A percentile compares a stretch with the other conserved stretches of the same genome.
These are phyloP conservation scores for Clarireedia hainanense DNA, from an alignment of 2,329 filamentous ascomycete genomes.

Conservation along the genomic window DNA sequence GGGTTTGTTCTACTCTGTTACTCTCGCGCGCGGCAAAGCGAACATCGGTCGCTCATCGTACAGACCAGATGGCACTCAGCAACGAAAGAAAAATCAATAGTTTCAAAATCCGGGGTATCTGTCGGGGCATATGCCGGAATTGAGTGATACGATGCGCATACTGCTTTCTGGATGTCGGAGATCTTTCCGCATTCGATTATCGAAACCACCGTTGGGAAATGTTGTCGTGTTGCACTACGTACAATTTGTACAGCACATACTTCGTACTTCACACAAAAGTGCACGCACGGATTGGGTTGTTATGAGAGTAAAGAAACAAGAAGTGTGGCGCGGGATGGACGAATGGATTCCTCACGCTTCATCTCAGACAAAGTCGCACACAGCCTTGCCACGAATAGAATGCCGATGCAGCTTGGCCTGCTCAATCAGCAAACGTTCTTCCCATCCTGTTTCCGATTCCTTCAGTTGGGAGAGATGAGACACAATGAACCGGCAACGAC, in stretches of 20 bases:
- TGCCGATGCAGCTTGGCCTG: not conserved
- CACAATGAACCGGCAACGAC: not conserved
- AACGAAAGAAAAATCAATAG: not conserved
- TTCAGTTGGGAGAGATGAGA: not conserved
- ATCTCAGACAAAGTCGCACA: constrained; percentile 3
- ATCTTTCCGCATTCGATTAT: not conserved
- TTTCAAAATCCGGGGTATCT: constrained; percentile 7
- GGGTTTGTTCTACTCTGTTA: constrained; percentile 2
- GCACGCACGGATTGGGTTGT: not conserved
- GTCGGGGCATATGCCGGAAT: not conserved
- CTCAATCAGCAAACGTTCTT: not conserved
- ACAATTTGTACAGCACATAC: not conserved
- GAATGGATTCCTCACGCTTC: constrained; percentile 4
- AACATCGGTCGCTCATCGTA: not conserved
- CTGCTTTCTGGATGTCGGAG: not conserved
- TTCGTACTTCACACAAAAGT: not conserved
- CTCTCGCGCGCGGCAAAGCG: constrained; percentile 6
- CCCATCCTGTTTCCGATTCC: not conserved
- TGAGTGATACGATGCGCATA: not conserved
- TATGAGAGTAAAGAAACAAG: not conserved
- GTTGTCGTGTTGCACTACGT: constrained; percentile 1
- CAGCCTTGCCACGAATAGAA: constrained; percentile 4
- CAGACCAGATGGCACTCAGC: too few species aligned
- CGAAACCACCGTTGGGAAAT: not conserved
- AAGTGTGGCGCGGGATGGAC: constrained; percentile 7